These are phyloP conservation scores for Curvularia sp. DNA, from an alignment of 2,329 filamentous ascomycete genomes.

Conservation along the genomic window DNA sequence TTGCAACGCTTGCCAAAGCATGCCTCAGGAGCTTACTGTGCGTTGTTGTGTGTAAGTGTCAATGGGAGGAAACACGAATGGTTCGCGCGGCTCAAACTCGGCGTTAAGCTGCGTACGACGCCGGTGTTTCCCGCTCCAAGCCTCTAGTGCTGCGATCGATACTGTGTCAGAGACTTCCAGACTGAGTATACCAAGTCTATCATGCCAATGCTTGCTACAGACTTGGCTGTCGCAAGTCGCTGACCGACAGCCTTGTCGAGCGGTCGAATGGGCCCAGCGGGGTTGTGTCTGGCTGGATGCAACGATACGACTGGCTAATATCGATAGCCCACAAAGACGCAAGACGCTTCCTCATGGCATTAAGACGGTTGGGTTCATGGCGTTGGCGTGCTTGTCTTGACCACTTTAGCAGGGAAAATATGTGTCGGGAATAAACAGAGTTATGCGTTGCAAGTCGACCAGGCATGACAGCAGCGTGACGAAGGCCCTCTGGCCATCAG, in stretches of 20 bases:
- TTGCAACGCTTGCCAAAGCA: neutral
- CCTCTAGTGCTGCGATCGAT: slow-evolving; percentile 40
- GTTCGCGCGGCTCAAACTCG: slow-evolving; percentile 9
- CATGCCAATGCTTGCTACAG: neutral
- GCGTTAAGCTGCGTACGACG: slow-evolving; percentile 7
- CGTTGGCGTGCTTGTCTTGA: neutral
- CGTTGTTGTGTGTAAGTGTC: neutral
- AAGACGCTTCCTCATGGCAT: too few species aligned
- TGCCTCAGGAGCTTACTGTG: neutral
- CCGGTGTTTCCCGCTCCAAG: slow-evolving; percentile 33
- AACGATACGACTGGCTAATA: neutral
- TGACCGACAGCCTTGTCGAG: neutral
- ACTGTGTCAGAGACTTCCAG: slow-evolving; percentile 18
- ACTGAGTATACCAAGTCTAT: slow-evolving; percentile 29
- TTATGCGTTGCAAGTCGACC: neutral
- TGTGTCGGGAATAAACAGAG: neutral
- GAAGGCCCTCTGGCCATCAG: slow-evolving; percentile 1
- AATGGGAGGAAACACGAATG: neutral
- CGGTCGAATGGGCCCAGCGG: neutral
- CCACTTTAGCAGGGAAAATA: neutral
- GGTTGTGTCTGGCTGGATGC: neutral
- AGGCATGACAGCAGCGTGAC: slow-evolving; percentile 10
- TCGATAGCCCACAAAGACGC: too few species aligned
- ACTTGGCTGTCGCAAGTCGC: slow-evolving; percentile 1
- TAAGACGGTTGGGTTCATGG: neutral